Conservation (phyloP, 2,329 filamentous ascomycete genomes). For the Endothia cerciana region DNA sequence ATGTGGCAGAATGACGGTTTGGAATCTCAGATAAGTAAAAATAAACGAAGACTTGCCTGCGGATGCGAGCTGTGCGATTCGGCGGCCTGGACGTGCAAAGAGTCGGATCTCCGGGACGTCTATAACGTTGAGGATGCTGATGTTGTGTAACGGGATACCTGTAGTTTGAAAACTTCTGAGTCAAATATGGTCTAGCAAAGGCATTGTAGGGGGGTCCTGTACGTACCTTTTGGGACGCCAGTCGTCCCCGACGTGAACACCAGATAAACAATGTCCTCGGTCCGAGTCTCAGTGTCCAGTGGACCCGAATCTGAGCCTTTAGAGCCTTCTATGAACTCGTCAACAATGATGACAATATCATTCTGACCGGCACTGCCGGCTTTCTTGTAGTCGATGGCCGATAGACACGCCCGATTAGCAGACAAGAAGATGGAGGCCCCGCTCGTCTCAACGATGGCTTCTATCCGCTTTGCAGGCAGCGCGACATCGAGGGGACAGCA, state of each 20-base stretch:
- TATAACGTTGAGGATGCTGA: slow-evolving; percentile 7
- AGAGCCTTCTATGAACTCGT: slow-evolving; percentile 4
- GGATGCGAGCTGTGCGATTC: slow-evolving; percentile 10
- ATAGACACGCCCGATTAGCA: background rate
- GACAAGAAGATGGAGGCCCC: slow-evolving; percentile 7
- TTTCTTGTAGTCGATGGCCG: background rate
- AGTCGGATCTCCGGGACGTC: background rate
- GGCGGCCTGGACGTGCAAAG: slow-evolving; percentile 3
- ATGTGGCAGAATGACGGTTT: too few species aligned
- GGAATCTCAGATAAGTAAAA: too few species aligned
- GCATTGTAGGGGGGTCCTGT: too few species aligned
- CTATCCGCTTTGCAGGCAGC: slow-evolving; percentile 1
- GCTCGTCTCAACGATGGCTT: slow-evolving; percentile 10
- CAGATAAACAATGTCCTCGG: too few species aligned
- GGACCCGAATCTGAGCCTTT: too few species aligned
- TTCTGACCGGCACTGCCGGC: background rate
- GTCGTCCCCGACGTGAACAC: too few species aligned
- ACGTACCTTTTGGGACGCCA: too few species aligned
- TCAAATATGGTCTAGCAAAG: too few species aligned
- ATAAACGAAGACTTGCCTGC: slow-evolving; percentile 9
- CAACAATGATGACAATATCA: background rate
- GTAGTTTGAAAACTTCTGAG: too few species aligned
- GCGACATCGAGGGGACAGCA: slow-evolving; percentile 26
- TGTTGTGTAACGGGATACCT: slow-evolving; percentile 3
- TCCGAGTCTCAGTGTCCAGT: too few species aligned